Evolutionary conservation across 1,284 basidiomycete genomes (phyloP), one percentile per base, ranked within the genome.

Genomic region (Austroboletus niveus): DNA sequence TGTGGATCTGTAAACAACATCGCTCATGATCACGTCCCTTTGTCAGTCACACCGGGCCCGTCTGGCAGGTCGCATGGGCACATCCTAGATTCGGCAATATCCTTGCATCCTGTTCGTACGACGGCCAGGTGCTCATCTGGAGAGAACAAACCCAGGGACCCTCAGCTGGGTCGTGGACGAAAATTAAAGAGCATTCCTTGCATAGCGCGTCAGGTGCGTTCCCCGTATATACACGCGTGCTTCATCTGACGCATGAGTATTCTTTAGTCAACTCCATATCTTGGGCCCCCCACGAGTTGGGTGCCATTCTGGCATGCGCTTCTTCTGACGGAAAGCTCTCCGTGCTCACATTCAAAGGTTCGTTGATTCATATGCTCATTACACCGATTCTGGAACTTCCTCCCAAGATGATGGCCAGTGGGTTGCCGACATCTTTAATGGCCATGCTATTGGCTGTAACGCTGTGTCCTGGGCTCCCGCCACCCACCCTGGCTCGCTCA

Each of bases 11-110:
- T 32, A 1, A 8, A 14, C 17, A 34, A 27, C 17, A 14, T n/a
- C 32, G 7, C 42, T 49, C 29, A 24, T 24, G 22, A 24, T 24
- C 22, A 64, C 3, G 3, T 24, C 12, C 14, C 27, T 41, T 31
- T 34, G 14, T 42, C 34, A 90, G 94, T 47, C 97, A 98, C 72
- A 93, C 94, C 12, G 94, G 95, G 15, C 96, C 96, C 4, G 94
- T 99, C 35, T 98, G 96, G 95, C 94, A 97, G 69, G 87, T 99
- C 45, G 85, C 94, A n/a, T 99, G 96, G 97, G 96, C 92, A 8
- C 95, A 99, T 65, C 96, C 97, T 8, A 95, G 94, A 69, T 95
- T 93, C 61, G 96, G 96, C 1, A 87, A 92, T 57, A 97, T 99
- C 65, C 85, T 99, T 46, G 96, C 96, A 17, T 96, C 93, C 34